These are phyloP conservation scores for Boletus rufocinnamomeus DNA, from an alignment of 768 basidiomycete species.

Conservation along the genomic window DNA sequence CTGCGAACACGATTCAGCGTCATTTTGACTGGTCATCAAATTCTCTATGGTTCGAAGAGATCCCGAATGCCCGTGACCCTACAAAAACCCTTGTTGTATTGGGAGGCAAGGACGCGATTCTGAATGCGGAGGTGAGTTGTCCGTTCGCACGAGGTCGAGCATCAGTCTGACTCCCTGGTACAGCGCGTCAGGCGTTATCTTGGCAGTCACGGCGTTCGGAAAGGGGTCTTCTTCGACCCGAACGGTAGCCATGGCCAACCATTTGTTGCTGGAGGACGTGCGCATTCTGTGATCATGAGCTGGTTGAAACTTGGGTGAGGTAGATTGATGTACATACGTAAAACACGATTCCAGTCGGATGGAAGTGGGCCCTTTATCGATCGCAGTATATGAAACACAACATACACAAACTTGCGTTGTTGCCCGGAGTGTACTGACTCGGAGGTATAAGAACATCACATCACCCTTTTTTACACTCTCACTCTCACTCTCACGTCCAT, in stretches of 20 bases:
- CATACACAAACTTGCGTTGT: constrained; percentile 28
- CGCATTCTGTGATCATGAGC: constrained; percentile 56
- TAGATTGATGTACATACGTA: constrained; percentile 10
- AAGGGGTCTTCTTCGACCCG: constrained; percentile 67
- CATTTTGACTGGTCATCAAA: constrained; percentile 89
- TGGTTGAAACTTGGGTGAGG: constrained; percentile 52
- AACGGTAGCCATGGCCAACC: constrained; percentile 65
- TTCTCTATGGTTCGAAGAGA: constrained; percentile 88
- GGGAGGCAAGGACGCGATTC: constrained; percentile 80
- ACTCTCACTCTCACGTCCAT: constrained; percentile 24
- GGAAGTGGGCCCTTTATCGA: constrained; percentile 17
- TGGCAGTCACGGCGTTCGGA: constrained; percentile 67
- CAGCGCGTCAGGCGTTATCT: constrained; percentile 78
- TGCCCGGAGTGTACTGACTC: background rate
- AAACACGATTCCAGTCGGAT: background rate
- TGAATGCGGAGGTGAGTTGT: constrained; percentile 63
- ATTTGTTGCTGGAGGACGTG: constrained; percentile 51
- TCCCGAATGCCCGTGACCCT: constrained; percentile 74
- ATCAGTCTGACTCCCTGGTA: background rate
- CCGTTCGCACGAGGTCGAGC: background rate
- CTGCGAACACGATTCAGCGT: constrained; percentile 80
- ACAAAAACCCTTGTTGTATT: constrained; percentile 70
- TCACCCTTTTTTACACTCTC: constrained; percentile 11
- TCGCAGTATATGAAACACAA: constrained; percentile 21
- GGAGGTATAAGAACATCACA: constrained; percentile 25